Evolutionary conservation across 2,329 filamentous ascomycete species (phyloP).

Genomic region (Plectosphaerella sp.): DNA sequence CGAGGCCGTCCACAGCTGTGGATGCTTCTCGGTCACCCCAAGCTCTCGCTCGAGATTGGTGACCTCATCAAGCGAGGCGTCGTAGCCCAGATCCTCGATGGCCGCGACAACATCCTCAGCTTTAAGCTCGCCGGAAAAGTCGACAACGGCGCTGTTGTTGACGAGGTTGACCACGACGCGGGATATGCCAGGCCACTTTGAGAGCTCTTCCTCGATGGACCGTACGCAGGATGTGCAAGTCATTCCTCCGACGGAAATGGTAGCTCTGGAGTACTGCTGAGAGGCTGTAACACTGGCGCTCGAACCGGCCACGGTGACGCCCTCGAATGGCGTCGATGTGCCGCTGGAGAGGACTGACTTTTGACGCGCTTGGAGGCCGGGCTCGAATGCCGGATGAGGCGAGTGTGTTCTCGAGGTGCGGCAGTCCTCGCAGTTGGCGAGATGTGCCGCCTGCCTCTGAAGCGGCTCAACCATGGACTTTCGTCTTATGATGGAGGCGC

Average conservation of each 20-base stretch:
- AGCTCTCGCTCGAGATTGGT: conserved; percentile 31
- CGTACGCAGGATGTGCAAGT: conserved; percentile 67
- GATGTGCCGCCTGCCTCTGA: conserved; percentile 22
- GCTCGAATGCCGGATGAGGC: conserved; percentile 1
- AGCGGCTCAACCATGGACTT: conserved; percentile 3
- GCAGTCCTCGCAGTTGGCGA: conserved; percentile 39
- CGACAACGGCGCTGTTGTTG: conserved; percentile 60
- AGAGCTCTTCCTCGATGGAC: conserved; percentile 55
- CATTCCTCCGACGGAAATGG: conserved; percentile 66
- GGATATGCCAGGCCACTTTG: conserved; percentile 53
- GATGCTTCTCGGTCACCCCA: conserved; percentile 15
- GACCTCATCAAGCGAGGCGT: conserved; percentile 53
- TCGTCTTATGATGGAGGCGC: conserved; percentile 12
- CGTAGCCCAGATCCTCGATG: conserved; percentile 63
- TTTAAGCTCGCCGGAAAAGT: conserved; percentile 37
- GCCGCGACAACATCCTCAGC: conserved; percentile 32
- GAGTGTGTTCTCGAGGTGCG: conserved; percentile 15
- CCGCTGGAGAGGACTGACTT: background rate
- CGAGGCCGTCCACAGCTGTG: conserved; percentile 39
- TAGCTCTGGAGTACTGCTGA: conserved; percentile 38
- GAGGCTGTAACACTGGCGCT: background rate
- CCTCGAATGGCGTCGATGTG: background rate
- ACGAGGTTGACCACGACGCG: conserved; percentile 60
- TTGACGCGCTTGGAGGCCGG: background rate
- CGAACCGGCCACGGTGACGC: background rate